These are phyloP conservation scores for Kwoniella dejecticola DNA, from an alignment of 768 basidiomycete species.

Conservation along the genomic window DNA sequence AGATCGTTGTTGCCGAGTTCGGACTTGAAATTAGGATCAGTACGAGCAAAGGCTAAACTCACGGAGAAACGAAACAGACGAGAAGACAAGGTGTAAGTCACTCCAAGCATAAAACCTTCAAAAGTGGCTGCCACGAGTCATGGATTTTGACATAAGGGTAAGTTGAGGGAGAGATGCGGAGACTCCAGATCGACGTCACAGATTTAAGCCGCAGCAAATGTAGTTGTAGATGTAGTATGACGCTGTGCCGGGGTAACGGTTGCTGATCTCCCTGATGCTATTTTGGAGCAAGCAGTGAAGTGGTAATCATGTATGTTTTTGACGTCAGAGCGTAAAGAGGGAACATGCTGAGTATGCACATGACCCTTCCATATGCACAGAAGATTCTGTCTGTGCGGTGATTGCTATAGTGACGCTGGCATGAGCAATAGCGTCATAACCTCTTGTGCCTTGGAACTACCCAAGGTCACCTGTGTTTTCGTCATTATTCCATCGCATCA, in stretches of 20 bases:
- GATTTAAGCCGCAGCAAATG: not conserved
- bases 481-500: not conserved
- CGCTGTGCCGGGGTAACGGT: not conserved
- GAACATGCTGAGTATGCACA: not conserved
- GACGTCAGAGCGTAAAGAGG: constrained; percentile 12
- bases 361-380: not conserved
- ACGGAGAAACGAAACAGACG: too few relatives aligned
- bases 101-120: too few relatives aligned
- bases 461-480: not conserved
- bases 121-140: too few relatives aligned
- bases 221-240: not conserved
- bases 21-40: too few relatives aligned
- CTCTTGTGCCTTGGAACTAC: not conserved
- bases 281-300: too few relatives aligned
- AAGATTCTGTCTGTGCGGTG: not conserved
- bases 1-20: too few relatives aligned
- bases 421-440: constrained; percentile 3
- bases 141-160: too few relatives aligned
- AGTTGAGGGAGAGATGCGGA: constrained; percentile 12
- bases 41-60: too few relatives aligned
- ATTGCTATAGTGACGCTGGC: not conserved
- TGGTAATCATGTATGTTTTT: constrained; percentile 3
- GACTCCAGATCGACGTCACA: constrained; percentile 25
- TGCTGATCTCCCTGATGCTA: too few relatives aligned
- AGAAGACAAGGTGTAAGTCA: too few relatives aligned